A percentile compares a stretch with the other conserved stretches of the same genome.
phyloP scores from a whole-genome alignment of 1,284 basidiomycete genomes.

The Anthracocystis setariae region DNA sequence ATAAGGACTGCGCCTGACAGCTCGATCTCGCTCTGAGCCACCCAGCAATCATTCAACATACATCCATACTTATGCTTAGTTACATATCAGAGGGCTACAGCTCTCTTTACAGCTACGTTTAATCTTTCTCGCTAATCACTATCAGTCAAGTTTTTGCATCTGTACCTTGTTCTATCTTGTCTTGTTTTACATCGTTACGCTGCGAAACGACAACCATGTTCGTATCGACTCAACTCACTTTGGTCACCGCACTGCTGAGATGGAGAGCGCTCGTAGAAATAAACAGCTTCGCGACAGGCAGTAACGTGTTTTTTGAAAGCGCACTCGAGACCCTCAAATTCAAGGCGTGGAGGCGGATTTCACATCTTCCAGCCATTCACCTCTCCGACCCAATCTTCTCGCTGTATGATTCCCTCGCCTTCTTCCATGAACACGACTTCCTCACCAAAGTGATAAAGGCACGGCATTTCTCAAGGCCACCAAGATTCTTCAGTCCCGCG shows the following conservation, averaged over 20 bases:
- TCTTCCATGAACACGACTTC: not conserved
- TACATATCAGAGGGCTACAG: too few relatives aligned
- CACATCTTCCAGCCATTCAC: too few relatives aligned
- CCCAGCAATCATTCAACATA: not conserved
- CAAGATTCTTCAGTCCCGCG: too few relatives aligned
- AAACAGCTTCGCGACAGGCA: not conserved
- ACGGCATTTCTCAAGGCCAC: not conserved
- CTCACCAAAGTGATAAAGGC: not conserved
- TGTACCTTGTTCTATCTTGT: not conserved
- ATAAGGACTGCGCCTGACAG: constrained; percentile 5
- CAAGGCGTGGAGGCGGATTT: not conserved
- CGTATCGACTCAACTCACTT: too few relatives aligned
- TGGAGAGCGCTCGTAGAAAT: not conserved
- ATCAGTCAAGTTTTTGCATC: not conserved
- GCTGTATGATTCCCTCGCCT: not conserved
- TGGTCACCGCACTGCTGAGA: too few relatives aligned
- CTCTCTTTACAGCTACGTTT: not conserved
- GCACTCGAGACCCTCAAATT: not conserved
- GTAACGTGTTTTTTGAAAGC: not conserved
- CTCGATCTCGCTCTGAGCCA: not conserved
- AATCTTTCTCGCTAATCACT: constrained; percentile 1
- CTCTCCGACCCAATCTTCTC: not conserved
- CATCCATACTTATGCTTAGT: not conserved
- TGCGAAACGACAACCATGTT: not conserved
- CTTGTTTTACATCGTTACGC: not conserved